Base-by-base conservation (phyloP, 176 grass and related monocot genomes). In the Tillandsia leiboldiana region DNA sequence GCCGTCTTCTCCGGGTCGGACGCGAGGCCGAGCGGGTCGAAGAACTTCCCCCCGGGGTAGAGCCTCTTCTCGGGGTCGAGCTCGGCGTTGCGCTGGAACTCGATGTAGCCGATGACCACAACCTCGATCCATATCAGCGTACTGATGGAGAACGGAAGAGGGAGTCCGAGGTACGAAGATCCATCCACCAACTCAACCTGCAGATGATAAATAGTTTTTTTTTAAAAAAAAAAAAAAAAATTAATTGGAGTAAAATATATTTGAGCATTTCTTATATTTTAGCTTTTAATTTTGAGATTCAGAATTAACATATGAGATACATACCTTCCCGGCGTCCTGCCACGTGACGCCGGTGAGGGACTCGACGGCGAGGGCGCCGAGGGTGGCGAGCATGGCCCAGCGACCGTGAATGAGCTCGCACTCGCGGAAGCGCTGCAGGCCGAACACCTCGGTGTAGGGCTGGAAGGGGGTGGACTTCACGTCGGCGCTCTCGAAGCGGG, bases 271-370 rank as follows among this genome's bases (percentile, higher is more conserved):
- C 1, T 24, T 24, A 24, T 24, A 24, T 1, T 24, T 24, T 1
- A 24, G 24, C 1, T 20, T 51, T 12, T 53, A 53, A 7, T 42
- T 33, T 33, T 42, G 33, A 7, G 33, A 6, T 7, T 42, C 33
- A 42, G 33, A 12, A 63, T 63, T 26, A 27, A 8, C 15, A 59
- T 51, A 42, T 59, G 18, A 51, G 8, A 9, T 67, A 10, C 2
- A 22, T 78, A 97, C 94, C 94, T 97, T 97, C 26, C 94, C 94
- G 47, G 94, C 94, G n/a, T 97, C 94, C 76, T 97, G 94, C 94
- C 94, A 97, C 24, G 94, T 87, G 86, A 97, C 89, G 26, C 94
- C 94, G 27, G 94, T 97, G 82, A 97, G 89, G 86, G 88, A 81
- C 82, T 97, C 94, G 66, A 97, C 94, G 63, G 84, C 15, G 63